A percentile compares a stretch with the other conserved stretches of the same genome.
phyloP scores from a whole-genome alignment of 2,329 filamentous ascomycete genomes.

The Arthrobotrys pseudoclavata region DNA sequence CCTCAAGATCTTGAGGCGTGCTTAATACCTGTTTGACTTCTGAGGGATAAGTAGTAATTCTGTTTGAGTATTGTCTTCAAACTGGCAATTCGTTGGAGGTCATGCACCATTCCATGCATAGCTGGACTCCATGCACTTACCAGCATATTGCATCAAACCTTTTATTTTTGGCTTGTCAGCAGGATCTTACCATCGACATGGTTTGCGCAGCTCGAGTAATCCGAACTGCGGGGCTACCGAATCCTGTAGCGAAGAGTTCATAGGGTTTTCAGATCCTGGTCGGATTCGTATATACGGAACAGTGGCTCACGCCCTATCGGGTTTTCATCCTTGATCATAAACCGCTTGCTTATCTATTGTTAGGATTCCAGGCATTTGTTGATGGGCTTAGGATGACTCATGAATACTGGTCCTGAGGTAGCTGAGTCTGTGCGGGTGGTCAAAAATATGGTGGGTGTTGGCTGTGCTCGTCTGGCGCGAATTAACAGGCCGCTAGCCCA shows the following conservation, averaged over 20 bases:
- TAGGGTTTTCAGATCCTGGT: not conserved
- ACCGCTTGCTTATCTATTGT: not conserved
- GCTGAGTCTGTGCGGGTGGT: slow-evolving; percentile 3
- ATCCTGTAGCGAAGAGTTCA: not conserved
- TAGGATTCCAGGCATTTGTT: not conserved
- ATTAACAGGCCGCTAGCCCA: slow-evolving; percentile 16
- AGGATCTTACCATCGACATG: slow-evolving; percentile 16
- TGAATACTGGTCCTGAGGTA: not conserved
- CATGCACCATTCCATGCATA: slow-evolving; percentile 9
- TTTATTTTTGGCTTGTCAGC: slow-evolving; percentile 17
- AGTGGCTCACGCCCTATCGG: slow-evolving; percentile 1
- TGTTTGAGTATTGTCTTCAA: not conserved
- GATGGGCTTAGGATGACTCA: not conserved
- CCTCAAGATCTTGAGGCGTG: slow-evolving; percentile 4
- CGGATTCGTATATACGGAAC: not conserved
- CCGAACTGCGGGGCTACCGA: slow-evolving; percentile 12
- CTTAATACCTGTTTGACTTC: slow-evolving; percentile 5
- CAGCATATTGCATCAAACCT: slow-evolving; percentile 1
- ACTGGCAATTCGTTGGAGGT: not conserved
- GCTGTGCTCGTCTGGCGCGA: not conserved
- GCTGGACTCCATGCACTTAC: not conserved
- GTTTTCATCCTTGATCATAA: not conserved
- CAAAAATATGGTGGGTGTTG: not conserved
- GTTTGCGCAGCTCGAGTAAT: not conserved
- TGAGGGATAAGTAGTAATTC: not conserved